These are phyloP conservation scores for Paramecium tetraurelia DNA, from an alignment of 73 alveolate species.

Conservation along the genomic window DNA sequence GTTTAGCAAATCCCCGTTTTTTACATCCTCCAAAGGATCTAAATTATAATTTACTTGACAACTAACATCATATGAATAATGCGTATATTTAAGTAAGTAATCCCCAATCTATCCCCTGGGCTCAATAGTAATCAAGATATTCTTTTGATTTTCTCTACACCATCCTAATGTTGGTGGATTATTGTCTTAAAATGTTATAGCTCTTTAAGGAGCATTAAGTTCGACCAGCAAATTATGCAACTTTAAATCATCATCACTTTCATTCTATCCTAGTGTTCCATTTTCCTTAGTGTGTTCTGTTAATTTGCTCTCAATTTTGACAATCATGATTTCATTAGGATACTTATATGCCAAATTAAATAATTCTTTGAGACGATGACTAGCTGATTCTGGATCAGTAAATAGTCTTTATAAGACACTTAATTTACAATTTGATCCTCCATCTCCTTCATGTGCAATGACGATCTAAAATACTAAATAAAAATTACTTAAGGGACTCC, in stretches of 20 bases:
- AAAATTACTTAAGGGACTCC: neutral
- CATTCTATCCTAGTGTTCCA: neutral
- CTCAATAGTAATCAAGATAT: neutral
- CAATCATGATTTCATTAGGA: neutral
- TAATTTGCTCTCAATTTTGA: neutral
- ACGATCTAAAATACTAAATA: neutral
- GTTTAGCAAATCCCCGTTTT: neutral
- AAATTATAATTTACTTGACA: neutral
- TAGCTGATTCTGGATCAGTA: neutral
- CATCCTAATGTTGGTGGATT: neutral
- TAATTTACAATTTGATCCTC: neutral
- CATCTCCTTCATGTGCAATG: neutral
- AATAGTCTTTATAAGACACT: neutral
- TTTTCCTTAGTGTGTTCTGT: neutral
- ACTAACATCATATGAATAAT: neutral
- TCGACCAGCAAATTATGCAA: neutral
- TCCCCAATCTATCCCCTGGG: neutral
- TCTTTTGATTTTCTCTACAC: neutral
- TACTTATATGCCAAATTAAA: neutral
- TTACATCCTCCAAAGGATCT: neutral
- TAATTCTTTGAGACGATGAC: neutral
- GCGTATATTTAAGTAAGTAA: neutral
- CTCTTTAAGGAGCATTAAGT: neutral
- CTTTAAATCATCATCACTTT: neutral
- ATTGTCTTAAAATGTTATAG: neutral